Evolutionary conservation across 192 early-diverging fungal genomes (phyloP), one percentile per base, ranked within the genome.

Genomic region (Podila clonocystis): DNA sequence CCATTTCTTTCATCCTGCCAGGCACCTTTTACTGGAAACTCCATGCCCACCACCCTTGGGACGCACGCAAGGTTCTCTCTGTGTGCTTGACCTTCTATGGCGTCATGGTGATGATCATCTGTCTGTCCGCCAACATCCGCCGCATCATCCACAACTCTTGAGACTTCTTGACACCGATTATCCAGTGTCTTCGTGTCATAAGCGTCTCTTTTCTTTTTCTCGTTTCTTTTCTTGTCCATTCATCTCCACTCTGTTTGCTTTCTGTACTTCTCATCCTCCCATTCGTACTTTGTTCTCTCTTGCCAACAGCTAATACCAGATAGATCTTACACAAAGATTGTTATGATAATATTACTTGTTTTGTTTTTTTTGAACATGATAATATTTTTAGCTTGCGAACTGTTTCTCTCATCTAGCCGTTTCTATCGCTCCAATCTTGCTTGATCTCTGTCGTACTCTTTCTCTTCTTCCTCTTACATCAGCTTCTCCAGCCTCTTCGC

Each of bases 1-100:
- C 92, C 34, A 96, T 99, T 49, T 96, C 96, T 58, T 98, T 98
- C 80, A 99, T 99, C 67, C 84, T 99, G 22, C 98, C 98, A 0
- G 95, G 96, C 5, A 50, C 94, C 13, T 96, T 98, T 68, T 99
- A 98, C 85, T 96, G 91, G 85, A 96, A 94, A 83, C 68, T 97
- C 52, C 91, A 93, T 63, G 75, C 87, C 63, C 69, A 86, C 59
- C 74, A 85, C 36, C 84, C 86, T 8, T 95, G 93, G 93, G 85
- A 85, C 20, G 45, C 68, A 12, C 88, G 88, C 82, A 94, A 95
- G 73, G 72, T 93, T 9, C 65, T 87, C 19, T 87, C 95, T 6
- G 84, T 93, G 5, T 72, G 75, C 30, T 58, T 99, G 41, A 82
- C 86, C 0, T 22, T 77, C 6, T 93, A 95, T 73, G 97, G 97